These are phyloP conservation scores for Hypoxylon lienhwacheense DNA, from an alignment of 495 filamentous ascomycete species.

Conservation along the genomic window DNA sequence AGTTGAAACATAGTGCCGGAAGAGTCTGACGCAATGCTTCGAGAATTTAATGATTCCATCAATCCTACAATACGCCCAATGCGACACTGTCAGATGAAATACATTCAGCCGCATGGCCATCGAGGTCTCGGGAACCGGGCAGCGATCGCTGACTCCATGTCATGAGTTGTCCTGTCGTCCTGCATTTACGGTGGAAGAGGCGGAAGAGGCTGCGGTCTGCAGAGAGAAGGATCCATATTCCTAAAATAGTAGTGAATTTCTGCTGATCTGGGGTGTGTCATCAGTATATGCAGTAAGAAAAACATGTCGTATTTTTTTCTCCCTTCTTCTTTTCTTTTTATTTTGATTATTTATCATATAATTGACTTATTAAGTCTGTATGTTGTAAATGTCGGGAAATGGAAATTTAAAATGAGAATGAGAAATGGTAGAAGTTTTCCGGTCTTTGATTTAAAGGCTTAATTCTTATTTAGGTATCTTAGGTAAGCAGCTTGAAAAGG, in stretches of 20 bases:
- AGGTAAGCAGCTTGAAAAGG: too few relatives aligned
- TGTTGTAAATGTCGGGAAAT: too few relatives aligned
- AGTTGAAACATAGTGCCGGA: constrained; percentile 13
- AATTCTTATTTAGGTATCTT: too few relatives aligned
- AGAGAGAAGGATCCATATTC: background rate
- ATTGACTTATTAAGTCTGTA: background rate
- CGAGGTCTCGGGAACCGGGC: constrained; percentile 1
- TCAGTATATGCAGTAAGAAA: background rate
- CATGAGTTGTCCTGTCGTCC: too few relatives aligned
- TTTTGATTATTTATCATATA: background rate
- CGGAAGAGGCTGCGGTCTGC: background rate
- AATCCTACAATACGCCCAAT: constrained; percentile 11
- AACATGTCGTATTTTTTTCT: background rate
- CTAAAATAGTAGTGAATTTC: background rate
- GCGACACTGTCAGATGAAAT: background rate
- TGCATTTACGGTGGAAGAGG: too few relatives aligned
- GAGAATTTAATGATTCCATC: background rate
- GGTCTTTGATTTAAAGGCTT: too few relatives aligned
- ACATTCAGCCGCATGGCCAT: constrained; percentile 25
- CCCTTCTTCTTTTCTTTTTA: background rate
- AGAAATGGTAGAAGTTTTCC: too few relatives aligned
- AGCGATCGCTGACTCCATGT: background rate
- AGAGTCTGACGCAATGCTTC: constrained; percentile 3
- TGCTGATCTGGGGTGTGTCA: background rate
- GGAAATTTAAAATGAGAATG: too few relatives aligned